Percentiles rank a stretch among this genome's conserved stretches.
These are phyloP conservation scores for Dryadomyces quercivorus DNA, from an alignment of 2,329 filamentous ascomycete species.

Conservation along the genomic window DNA sequence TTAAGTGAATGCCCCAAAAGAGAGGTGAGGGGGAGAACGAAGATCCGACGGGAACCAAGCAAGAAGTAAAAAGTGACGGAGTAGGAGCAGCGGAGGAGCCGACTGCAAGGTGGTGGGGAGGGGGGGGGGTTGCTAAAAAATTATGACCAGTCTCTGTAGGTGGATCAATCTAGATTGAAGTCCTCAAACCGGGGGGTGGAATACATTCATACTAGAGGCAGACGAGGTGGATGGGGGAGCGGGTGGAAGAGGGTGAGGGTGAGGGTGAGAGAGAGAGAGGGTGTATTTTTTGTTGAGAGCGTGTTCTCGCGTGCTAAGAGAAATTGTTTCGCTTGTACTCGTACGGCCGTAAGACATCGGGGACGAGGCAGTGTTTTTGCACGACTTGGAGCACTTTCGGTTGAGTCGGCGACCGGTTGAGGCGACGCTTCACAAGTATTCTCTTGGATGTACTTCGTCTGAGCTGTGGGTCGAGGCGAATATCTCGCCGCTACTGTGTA, in stretches of 20 bases:
- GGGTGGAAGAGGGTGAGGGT: background rate
- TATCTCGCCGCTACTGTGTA: background rate
- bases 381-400: background rate
- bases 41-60: background rate
- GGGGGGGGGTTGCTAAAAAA: slow-evolving; percentile 3
- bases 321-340: slow-evolving; percentile 18
- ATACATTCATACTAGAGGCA: background rate
- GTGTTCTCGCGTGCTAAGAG: background rate
- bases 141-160: slow-evolving; percentile 8
- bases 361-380: slow-evolving; percentile 5
- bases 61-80: background rate
- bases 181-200: slow-evolving; percentile 3
- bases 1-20: background rate
- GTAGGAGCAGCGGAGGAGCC: background rate
- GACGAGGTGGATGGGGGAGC: background rate
- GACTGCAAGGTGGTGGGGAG: background rate
- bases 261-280: background rate
- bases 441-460: background rate
- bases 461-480: background rate
- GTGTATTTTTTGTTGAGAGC: background rate
- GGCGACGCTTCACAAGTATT: background rate
- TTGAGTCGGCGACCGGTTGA: background rate
- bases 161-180: slow-evolving; percentile 9
- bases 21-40: background rate
- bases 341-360: slow-evolving; percentile 21